Evolutionary conservation across 495 filamentous ascomycete species (phyloP), one percentile per base, ranked within the genome.

Genomic region (Aspergillus coremiiformis): DNA sequence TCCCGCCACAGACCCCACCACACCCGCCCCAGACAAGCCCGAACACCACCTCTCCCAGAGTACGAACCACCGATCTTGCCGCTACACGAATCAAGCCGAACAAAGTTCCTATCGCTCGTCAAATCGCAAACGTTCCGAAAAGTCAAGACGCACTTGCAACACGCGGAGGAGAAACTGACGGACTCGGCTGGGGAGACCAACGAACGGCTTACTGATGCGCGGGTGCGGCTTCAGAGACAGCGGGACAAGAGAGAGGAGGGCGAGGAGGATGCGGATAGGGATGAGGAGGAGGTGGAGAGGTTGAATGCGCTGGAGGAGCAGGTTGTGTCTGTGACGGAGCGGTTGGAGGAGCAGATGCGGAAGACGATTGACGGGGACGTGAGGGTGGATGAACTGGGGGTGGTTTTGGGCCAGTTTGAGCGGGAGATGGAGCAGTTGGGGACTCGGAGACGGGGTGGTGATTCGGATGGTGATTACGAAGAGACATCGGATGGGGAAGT

Each of bases 31-130:
- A 7, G 54, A 14, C 51, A 35, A 44, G n/a, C 47, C 21, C 26
- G 39, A 26, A 49, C 62, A 23, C 60, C 66, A 11, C 60, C 69
- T 0, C 66, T 85, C 8, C 84, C 84, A 3, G 59, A 70, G 7
- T 87, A 89, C 64, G 73, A 87, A 55, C 60, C 77, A 1, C 82
- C 77, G 11, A 57, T 71, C 15, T 75, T 69, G 27, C 75, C 83
- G 10, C 77, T 77, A 5, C 73, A 65, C 30, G 39, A 52, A 14
- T 60, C 63, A 17, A 59, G 60, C 29, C 67, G 72, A 41, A 50
- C 55, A 11, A 60, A 66, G 0, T 66, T 80, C 12, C 33, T 65
- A 0, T 26, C 54, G 4, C 65, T 78, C 10, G 55, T 68, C 5
- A 49, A 63, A 20, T 58, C 64, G 11, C 57, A 65, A 17, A 41